Evolutionary conservation across 768 basidiomycete genomes (phyloP), one percentile per base, ranked within the genome.

Genomic region (Trametes elegans): DNA sequence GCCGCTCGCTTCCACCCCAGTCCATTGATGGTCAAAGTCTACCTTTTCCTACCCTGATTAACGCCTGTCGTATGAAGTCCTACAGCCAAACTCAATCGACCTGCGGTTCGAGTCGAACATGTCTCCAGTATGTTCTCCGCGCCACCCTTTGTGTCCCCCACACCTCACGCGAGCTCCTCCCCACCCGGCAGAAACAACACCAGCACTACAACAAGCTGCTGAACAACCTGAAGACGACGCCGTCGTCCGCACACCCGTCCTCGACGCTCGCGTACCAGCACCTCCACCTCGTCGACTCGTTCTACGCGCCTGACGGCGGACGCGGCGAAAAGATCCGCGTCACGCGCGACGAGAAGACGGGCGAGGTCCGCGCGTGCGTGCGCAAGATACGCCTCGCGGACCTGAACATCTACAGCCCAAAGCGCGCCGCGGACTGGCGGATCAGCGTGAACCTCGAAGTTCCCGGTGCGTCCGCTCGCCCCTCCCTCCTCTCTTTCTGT

Each of bases 361-460:
- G 79, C 3, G 57, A 72, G n/a, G 81, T 93, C 21, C 58, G 81
- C 18, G 87, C 87, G 61, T 80, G 84, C 63, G 80, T 90, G 69
- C 79, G 80, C 61, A 98, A 99, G 71, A 74, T 87, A 14, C 79
- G 94, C 43, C 73, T 99, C 21, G 94, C 88, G 6, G 85, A 96
- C 70, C 73, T 99, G 65, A 91, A 99, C 68, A 78, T 99, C 24
- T 87, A 81, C 68, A 84, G 83, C 64, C 96, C 96, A 7, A 89
- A 88, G 66, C 76, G 85, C 21, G 68, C 75, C 1, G 92, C 88
- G 39, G 97, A 99, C 71, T 98, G 93, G 92, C 75, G 97, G 51
- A 78, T 99, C 5, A 94, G 91, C 60, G 92, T 98, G 6, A 98
- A 83, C 68, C 66, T 90, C n/a, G 96, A 99, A 79, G 78, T 89